Conservation (phyloP, 2,329 filamentous ascomycete species). For the Aureobasidium namibiae region DNA sequence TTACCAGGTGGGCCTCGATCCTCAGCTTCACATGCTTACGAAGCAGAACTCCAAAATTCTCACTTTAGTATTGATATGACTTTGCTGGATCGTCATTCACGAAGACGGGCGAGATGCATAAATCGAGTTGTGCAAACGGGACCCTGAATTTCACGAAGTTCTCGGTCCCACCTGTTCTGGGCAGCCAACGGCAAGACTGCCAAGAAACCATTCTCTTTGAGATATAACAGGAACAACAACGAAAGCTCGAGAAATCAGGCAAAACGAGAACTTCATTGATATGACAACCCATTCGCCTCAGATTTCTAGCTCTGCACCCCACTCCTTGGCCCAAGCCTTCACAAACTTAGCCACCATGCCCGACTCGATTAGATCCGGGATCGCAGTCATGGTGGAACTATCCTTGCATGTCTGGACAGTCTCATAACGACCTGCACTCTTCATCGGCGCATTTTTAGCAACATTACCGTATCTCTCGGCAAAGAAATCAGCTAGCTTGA, state of each 20-base stretch:
- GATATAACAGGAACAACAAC: neutral
- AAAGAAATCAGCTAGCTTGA: slow-evolving; percentile 27
- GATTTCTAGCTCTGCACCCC: neutral
- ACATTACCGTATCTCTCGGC: slow-evolving; percentile 21
- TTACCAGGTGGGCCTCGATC: neutral
- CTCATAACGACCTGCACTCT: slow-evolving; percentile 17
- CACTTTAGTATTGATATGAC: neutral
- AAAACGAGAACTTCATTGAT: neutral
- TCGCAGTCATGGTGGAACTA: slow-evolving; percentile 14
- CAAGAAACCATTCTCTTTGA: neutral
- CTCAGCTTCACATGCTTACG: neutral
- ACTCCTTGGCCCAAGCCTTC: slow-evolving; percentile 17
- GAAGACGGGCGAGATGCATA: neutral
- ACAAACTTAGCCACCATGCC: slow-evolving; percentile 21
- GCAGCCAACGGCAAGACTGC: neutral
- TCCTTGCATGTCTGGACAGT: slow-evolving; percentile 15
- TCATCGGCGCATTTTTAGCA: slow-evolving; percentile 11
- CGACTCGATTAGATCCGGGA: slow-evolving; percentile 16
- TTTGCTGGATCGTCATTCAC: neutral
- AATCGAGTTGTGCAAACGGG: neutral
- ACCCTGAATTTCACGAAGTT: neutral
- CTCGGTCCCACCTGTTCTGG: neutral
- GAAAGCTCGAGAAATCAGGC: neutral
- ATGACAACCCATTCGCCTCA: neutral
- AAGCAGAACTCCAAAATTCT: neutral